Base-by-base conservation (phyloP, 108 stramenopile species). In the Seminavis robusta region DNA sequence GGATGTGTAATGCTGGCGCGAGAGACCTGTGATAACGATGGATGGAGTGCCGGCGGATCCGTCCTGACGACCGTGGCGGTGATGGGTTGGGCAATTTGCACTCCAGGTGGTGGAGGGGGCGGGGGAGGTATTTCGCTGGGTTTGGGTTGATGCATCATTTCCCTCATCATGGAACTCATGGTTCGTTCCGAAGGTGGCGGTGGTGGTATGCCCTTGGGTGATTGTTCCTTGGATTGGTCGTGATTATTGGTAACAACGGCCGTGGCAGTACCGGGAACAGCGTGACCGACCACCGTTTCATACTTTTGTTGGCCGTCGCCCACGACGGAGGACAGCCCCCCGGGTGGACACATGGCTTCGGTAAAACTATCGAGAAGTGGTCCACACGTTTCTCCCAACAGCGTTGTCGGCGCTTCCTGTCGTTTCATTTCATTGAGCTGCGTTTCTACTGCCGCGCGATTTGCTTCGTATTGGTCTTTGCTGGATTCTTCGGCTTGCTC, bases 401-500 rank as follows among this genome's bases (percentile, higher is more conserved):
- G n/a, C 27, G 45, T 46, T 34, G 21, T 33, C 3, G 10, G n/a
- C n/a, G n/a, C n/a, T n/a, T 36, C 39, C 29, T 44, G 30, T 33
- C 28, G 32, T 20, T 45, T 34, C 9, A 39, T 39, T 42, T 34
- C 23, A 26, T 52, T 24, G 11, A 66, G 31, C 58, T 74, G 56
- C 11, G 17, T 13, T 56, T 62, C 52, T 25, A 54, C 52, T n/a
- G 13, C 19, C 33, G 13, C 20, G 15, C 72, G 65, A 13, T 43
- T 23, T 3, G 41, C 11, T 37, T 74, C 72, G 4, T 23, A 21
- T 39, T 50, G 48, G 28, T 51, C 61, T 39, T 42, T 7, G 3
- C 19, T 30, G 24, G 61, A 38, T 43, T 53, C 27, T 30, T 67
- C 66, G 23, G 37, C 62, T 30, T 68, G 66, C 55, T 63, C 59